Conservation (phyloP, 169 alveolate genomes). For the Besnoitia besnoiti region DNA sequence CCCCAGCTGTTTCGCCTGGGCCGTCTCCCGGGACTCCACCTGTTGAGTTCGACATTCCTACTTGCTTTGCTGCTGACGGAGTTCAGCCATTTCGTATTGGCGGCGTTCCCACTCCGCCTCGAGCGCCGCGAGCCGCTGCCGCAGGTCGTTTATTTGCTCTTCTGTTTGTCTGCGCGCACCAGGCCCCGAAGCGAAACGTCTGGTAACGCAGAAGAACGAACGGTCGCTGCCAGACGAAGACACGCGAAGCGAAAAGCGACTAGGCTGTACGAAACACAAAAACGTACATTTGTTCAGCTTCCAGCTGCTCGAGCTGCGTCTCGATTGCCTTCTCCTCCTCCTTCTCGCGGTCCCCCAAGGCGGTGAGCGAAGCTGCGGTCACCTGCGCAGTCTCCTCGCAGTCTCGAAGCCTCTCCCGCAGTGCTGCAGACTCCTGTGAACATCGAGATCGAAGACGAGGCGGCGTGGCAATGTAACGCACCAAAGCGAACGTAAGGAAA, state of each 20-base stretch:
- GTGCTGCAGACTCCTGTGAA: not conserved
- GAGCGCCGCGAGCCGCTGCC: not conserved
- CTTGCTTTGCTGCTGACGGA: not conserved
- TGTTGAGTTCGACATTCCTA: not conserved
- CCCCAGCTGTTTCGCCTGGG: not conserved
- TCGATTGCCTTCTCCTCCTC: not conserved
- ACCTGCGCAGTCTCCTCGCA: not conserved
- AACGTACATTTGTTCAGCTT: not conserved
- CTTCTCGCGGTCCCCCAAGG: not conserved
- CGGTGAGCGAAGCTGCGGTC: not conserved
- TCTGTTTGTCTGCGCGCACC: not conserved
- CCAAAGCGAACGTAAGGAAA: not conserved
- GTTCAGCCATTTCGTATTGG: not conserved
- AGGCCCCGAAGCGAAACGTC: no score
- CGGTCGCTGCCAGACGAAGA: no score
- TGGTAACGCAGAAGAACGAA: no score
- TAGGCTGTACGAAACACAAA: no score
- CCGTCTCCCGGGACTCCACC: not conserved
- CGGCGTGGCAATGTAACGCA: not conserved
- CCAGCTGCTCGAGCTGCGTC: not conserved
- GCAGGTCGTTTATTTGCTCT: not conserved
- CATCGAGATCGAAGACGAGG: not conserved
- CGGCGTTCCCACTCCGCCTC: not conserved
- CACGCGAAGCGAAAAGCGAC: no score
- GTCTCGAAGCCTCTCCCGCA: not conserved